A percentile compares a stretch with the other conserved stretches of the same genome.
These are phyloP conservation scores for Cercospora citrullina DNA, from an alignment of 2,329 filamentous ascomycete species.

Conservation along the genomic window DNA sequence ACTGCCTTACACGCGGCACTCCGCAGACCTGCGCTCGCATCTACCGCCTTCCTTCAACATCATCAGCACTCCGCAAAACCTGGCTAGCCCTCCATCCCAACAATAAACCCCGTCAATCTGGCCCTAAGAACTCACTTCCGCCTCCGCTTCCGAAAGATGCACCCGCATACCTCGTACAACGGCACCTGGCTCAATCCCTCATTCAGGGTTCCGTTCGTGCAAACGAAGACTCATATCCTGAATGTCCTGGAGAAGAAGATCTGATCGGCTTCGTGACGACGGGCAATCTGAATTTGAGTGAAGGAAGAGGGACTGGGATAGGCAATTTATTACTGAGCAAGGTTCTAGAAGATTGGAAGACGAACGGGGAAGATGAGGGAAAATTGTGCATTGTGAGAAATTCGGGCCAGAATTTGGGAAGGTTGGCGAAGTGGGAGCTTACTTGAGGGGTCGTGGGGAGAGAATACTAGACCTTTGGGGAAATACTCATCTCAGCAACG, in stretches of 20 bases:
- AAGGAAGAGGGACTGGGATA: conserved; percentile 73
- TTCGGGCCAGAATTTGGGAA: conserved; percentile 74
- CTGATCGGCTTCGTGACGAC: conserved; percentile 88
- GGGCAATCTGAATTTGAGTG: conserved; percentile 76
- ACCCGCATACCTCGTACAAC: conserved; percentile 48
- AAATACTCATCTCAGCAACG: not conserved
- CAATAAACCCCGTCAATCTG: conserved; percentile 28
- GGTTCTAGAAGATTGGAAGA: conserved; percentile 48
- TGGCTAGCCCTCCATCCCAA: conserved; percentile 66
- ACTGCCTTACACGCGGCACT: conserved; percentile 67
- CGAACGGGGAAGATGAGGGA: conserved; percentile 44
- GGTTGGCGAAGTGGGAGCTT: conserved; percentile 76
- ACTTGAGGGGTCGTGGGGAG: conserved; percentile 35
- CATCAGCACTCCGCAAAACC: conserved; percentile 55
- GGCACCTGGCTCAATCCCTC: conserved; percentile 44
- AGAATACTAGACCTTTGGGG: not conserved
- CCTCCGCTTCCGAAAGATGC: conserved; percentile 35
- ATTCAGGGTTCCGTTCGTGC: conserved; percentile 43
- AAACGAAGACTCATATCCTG: conserved; percentile 52
- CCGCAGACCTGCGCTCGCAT: conserved; percentile 73
- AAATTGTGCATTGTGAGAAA: conserved; percentile 77
- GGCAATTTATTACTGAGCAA: conserved; percentile 66
- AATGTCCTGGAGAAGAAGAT: conserved; percentile 72
- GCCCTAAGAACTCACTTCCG: conserved; percentile 30
- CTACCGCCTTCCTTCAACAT: conserved; percentile 72